These are phyloP conservation scores for Trichoderma harzianum DNA, from an alignment of 2,329 filamentous ascomycete species.

Conservation along the genomic window DNA sequence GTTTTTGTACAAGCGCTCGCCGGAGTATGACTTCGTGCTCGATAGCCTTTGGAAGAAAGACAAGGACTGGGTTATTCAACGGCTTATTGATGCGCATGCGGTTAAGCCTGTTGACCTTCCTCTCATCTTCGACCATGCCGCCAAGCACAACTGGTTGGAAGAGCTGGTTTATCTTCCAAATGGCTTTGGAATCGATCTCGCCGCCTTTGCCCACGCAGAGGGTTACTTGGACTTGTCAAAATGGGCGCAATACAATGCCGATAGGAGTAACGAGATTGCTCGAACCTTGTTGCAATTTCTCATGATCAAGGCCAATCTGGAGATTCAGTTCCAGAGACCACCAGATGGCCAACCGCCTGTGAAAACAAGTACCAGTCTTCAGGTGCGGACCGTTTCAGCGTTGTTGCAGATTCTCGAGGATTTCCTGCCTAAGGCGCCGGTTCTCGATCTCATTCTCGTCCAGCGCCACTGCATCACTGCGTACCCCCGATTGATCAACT, in stretches of 20 bases:
- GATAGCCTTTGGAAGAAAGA: constrained; percentile 91
- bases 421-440: constrained; percentile 55
- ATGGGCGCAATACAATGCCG: constrained; percentile 72
- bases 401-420: constrained; percentile 77
- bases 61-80: constrained; percentile 77
- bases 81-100: constrained; percentile 79
- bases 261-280: constrained; percentile 65
- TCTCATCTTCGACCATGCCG: constrained; percentile 58
- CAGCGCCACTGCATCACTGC: constrained; percentile 87
- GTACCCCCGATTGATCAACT: constrained; percentile 94
- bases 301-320: constrained; percentile 77
- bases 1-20: constrained; percentile 75
- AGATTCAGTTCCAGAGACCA: constrained; percentile 68
- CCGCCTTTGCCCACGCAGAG: constrained; percentile 78
- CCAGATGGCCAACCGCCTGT: constrained; percentile 56
- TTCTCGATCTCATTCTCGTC: constrained; percentile 70
- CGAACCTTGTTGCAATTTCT: constrained; percentile 75
- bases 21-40: constrained; percentile 82
- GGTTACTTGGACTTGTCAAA: constrained; percentile 74
- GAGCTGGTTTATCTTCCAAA: constrained; percentile 74
- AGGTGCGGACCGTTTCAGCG: constrained; percentile 79
- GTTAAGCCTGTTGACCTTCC: constrained; percentile 56
- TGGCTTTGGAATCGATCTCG: constrained; percentile 83
- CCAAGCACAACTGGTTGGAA: constrained; percentile 80
- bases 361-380: constrained; percentile 68